These are phyloP conservation scores for Ogataea nonfermentans DNA, from an alignment of 805 yeast species.

Conservation along the genomic window DNA sequence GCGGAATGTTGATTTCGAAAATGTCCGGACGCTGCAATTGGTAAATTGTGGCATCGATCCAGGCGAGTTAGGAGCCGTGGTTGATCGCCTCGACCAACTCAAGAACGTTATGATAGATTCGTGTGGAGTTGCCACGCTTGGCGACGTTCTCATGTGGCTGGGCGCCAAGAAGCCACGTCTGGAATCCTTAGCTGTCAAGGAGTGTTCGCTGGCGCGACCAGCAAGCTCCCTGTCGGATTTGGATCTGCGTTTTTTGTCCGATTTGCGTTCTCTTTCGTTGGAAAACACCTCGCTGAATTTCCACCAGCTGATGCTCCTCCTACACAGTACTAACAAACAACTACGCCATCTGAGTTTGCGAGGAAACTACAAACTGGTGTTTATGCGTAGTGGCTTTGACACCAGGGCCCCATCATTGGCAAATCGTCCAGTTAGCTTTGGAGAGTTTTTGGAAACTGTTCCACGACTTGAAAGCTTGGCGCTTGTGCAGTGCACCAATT, in stretches of 20 bases:
- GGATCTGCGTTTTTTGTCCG: conserved; percentile 7
- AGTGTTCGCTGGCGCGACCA: conserved; percentile 8
- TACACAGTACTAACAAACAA: conserved; percentile 10
- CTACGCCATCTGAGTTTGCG: conserved; percentile 12
- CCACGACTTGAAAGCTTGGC: conserved; percentile 18
- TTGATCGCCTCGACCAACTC: conserved; percentile 3
- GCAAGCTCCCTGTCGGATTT: conserved; percentile 6
- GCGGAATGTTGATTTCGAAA: not conserved
- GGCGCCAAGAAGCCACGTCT: conserved; percentile 1
- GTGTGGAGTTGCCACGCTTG: conserved; percentile 6
- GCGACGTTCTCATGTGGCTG: conserved; percentile 8
- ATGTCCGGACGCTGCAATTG: conserved; percentile 8
- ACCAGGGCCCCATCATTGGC: not conserved
- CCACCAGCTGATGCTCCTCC: conserved; percentile 12
- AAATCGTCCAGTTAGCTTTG: conserved; percentile 12
- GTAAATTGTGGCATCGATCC: conserved; percentile 13
- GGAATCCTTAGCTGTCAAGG: conserved; percentile 9
- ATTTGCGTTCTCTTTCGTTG: conserved; percentile 9
- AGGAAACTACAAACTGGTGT: conserved; percentile 16
- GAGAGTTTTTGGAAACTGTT: conserved; percentile 11
- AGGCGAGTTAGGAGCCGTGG: conserved; percentile 1
- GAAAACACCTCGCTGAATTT: conserved; percentile 17
- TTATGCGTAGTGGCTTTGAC: conserved; percentile 19
- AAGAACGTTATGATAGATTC: conserved; percentile 8
- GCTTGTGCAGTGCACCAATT: conserved; percentile 19